Evolutionary conservation across 2,329 filamentous ascomycete species (phyloP), one percentile per base, ranked within the genome.

Genomic region (Aspergillus sp.): DNA sequence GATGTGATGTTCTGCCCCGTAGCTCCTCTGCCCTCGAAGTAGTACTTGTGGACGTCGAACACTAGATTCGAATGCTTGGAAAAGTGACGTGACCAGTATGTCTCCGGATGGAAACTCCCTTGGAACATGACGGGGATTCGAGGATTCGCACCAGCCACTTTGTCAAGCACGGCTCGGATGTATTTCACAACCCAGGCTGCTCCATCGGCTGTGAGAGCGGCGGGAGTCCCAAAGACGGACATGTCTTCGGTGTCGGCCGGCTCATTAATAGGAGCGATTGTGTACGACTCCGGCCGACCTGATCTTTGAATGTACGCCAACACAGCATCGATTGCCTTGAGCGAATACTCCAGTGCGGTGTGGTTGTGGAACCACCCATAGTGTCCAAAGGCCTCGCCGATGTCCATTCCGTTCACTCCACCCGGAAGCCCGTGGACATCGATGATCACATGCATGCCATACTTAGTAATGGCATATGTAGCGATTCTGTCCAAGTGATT

Each of bases 11-110:
- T 63, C 29, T 47, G 52, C 3, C 55, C 55, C 1, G 56, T 62
- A 7, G 56, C 53, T 14, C 54, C 51, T 7, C 51, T 29, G 19
- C 58, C 57, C 20, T 59, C 60, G 36, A 59, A 63, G 41, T 64
- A 63, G 47, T 64, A 66, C 34, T 65, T 57, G 21, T 67, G 64
- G 21, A 60, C 47, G 29, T 67, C 61, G 47, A 64, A 65, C 6
- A 66, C 59, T 2, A 67, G 47, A 32, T 67, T 64, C 5, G 51
- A 52, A 0, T 32, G 25, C 4, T 45, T 41, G 3, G 54, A 46
- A n/a, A 66, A 60, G 4, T 58, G 34, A 0, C 42, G 32, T 5
- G 50, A 54, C 62, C 63, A 67, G 45, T 62, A 64, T 5, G 42
- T 38, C 25, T 56, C 59, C 11, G 46, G 47, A 43, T 63, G 61